A percentile compares a stretch with the other conserved stretches of the same genome.
phyloP scores from a whole-genome alignment of 352 stramenopile genomes.

The Phytophthora capsici region DNA sequence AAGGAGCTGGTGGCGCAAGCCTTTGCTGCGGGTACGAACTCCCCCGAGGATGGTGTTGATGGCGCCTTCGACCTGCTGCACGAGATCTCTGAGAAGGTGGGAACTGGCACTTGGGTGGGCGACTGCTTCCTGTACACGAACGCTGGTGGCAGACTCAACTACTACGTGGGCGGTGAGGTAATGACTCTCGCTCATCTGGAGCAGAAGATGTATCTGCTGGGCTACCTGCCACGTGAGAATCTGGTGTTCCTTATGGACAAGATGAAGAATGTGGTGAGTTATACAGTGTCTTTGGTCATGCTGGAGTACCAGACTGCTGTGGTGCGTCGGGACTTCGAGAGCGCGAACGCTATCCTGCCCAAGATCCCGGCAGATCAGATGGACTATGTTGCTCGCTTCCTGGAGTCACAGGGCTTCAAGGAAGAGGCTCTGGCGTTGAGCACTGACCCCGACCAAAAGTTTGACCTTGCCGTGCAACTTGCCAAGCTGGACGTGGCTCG shows the following conservation, averaged over 20 bases:
- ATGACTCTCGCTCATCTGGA: conserved; percentile 98
- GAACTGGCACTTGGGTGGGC: conserved; percentile 98
- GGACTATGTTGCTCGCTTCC: conserved; percentile 92
- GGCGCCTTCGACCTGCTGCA: conserved; percentile 98
- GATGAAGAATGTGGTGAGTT: conserved; percentile 93
- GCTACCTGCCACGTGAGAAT: conserved; percentile 98
- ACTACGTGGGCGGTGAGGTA: conserved; percentile 99
- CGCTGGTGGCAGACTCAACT: conserved; percentile 94
- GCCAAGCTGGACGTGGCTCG: conserved; percentile 95
- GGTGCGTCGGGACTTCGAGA: conserved; percentile 97
- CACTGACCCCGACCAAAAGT: conserved; percentile 97
- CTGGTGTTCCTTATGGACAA: conserved; percentile 99
- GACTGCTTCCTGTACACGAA: conserved; percentile 99
- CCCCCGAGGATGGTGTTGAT: conserved; percentile 96
- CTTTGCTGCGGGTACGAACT: conserved; percentile 89
- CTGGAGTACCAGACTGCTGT: conserved; percentile 99
- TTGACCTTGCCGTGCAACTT: conserved; percentile 98
- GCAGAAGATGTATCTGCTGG: conserved; percentile 97
- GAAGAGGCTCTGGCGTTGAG: conserved; percentile 95
- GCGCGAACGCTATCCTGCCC: conserved; percentile 96
- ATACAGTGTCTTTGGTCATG: conserved; percentile 94
- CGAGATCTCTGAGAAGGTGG: conserved; percentile 96
- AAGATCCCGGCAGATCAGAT: conserved; percentile 92
- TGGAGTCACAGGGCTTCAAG: conserved; percentile 99
- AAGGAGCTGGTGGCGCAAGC: conserved; percentile 88